These are phyloP conservation scores for Diplotaxis tenuifolia DNA, from an alignment of 345 rosid species.

Conservation along the genomic window DNA sequence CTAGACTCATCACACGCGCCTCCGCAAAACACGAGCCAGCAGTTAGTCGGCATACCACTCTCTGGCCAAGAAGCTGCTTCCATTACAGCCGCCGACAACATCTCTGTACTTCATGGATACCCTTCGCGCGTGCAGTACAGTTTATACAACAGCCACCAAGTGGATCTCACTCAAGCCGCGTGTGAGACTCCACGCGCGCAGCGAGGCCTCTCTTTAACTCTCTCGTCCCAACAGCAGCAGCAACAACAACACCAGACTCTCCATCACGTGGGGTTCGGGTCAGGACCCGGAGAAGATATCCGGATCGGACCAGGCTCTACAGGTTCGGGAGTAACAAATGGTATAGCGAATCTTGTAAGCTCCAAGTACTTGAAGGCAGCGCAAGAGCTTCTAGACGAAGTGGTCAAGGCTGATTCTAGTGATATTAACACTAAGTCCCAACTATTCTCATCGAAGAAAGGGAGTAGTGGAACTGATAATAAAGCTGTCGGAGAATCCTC, in stretches of 20 bases:
- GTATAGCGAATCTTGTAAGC: slow-evolving; percentile 71
- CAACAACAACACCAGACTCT: slow-evolving; percentile 43
- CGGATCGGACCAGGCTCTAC: slow-evolving; percentile 59
- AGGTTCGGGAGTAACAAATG: slow-evolving; percentile 74
- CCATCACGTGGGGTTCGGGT: slow-evolving; percentile 47
- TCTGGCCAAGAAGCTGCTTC: slow-evolving; percentile 42
- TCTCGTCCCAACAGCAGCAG: slow-evolving; percentile 87
- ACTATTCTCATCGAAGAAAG: slow-evolving; percentile 45
- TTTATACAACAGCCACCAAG: slow-evolving; percentile 59
- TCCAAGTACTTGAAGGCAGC: slow-evolving; percentile 93
- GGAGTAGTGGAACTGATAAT: slow-evolving; percentile 35
- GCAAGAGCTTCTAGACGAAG: slow-evolving; percentile 92
- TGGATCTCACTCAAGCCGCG: slow-evolving; percentile 48
- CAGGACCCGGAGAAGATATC: slow-evolving; percentile 54
- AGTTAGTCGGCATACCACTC: slow-evolving; percentile 83
- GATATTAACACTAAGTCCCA: slow-evolving; percentile 30
- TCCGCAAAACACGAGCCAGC: slow-evolving; percentile 47
- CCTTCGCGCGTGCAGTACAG: slow-evolving; percentile 70
- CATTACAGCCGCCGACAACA: slow-evolving; percentile 49
- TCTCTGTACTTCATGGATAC: slow-evolving; percentile 72
- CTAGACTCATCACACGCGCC: slow-evolving; percentile 55
- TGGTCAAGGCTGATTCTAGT: slow-evolving; percentile 65
- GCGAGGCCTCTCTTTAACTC: slow-evolving; percentile 76
- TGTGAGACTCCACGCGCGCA: slow-evolving; percentile 76
- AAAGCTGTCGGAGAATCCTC: slow-evolving; percentile 60